These are phyloP conservation scores for Orobanche coerulescens DNA, from an alignment of 257 asterid species.

Conservation along the genomic window DNA sequence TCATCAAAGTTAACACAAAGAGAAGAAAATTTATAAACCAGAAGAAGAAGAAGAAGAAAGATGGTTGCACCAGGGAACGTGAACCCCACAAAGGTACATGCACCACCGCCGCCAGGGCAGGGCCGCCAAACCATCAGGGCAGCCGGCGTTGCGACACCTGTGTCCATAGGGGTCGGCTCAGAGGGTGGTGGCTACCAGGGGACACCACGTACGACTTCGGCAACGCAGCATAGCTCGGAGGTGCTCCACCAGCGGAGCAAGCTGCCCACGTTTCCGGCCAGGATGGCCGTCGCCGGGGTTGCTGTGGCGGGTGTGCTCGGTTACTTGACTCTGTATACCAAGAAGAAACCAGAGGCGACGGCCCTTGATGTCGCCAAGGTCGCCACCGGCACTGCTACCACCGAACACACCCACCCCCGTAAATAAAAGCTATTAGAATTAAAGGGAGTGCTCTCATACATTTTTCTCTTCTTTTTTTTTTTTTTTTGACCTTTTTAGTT, in stretches of 20 bases:
- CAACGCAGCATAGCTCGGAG: constrained; percentile 42
- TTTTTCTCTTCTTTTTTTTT: too few species aligned
- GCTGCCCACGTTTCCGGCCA: constrained; percentile 37
- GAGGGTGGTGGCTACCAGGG: constrained; percentile 34
- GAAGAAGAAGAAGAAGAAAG: neutral
- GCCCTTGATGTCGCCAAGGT: constrained; percentile 82
- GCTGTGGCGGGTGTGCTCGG: constrained; percentile 36
- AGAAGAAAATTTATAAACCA: too few species aligned
- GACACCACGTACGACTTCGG: constrained; percentile 37
- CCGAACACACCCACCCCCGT: constrained; percentile 45
- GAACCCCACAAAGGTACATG: constrained; percentile 33
- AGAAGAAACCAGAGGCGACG: constrained; percentile 70
- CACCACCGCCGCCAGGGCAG: constrained; percentile 46
- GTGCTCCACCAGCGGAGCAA: constrained; percentile 59
- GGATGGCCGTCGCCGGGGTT: constrained; percentile 46
- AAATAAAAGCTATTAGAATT: constrained; percentile 11
- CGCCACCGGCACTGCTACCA: constrained; percentile 35
- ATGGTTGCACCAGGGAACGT: constrained; percentile 52
- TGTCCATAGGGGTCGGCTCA: constrained; percentile 14
- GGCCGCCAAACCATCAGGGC: constrained; percentile 30
- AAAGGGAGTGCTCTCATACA: too few species aligned
- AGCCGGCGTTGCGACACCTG: constrained; percentile 22
- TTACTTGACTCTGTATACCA: constrained; percentile 50
- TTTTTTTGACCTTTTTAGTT: too few species aligned
- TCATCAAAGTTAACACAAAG: neutral